These are phyloP conservation scores for Brassica nigra DNA, from an alignment of 345 rosid species.

Conservation along the genomic window DNA sequence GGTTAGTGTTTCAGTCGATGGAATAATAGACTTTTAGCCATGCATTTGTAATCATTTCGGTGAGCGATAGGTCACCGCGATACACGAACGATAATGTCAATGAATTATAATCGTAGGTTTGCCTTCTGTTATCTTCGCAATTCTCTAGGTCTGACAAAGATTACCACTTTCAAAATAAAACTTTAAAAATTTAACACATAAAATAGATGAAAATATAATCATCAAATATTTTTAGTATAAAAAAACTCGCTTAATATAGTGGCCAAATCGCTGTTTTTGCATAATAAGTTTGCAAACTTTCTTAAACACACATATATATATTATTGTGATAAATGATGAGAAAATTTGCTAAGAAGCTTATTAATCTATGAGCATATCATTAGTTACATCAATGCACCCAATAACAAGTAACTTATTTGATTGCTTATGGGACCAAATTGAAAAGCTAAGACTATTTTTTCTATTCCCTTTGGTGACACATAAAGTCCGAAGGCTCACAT, in stretches of 20 bases:
- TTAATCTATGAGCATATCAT: neutral
- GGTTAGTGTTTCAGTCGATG: conserved; percentile 32
- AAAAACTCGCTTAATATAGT: neutral
- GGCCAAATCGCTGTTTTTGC: neutral
- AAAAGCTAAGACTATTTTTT: neutral
- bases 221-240: neutral
- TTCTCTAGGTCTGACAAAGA: conserved; percentile 24
- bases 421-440: conserved; percentile 21
- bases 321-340: neutral
- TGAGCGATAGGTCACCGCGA: conserved; percentile 25
- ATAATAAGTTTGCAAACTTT: neutral
- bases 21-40: conserved; percentile 19
- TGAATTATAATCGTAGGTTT: neutral
- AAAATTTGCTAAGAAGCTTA: conserved; percentile 8
- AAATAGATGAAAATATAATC: neutral
- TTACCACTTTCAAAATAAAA: conserved; percentile 17
- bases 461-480: conserved; percentile 28
- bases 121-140: conserved; percentile 18
- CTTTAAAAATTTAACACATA: neutral
- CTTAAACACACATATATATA: neutral
- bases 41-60: conserved; percentile 44
- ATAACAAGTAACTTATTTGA: neutral
- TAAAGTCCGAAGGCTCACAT: conserved; percentile 24
- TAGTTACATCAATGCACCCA: conserved; percentile 19
- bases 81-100: conserved; percentile 17